phyloP scores from a whole-genome alignment of 371 early-diverging fungal species.

The Rhizomucor miehei region DNA sequence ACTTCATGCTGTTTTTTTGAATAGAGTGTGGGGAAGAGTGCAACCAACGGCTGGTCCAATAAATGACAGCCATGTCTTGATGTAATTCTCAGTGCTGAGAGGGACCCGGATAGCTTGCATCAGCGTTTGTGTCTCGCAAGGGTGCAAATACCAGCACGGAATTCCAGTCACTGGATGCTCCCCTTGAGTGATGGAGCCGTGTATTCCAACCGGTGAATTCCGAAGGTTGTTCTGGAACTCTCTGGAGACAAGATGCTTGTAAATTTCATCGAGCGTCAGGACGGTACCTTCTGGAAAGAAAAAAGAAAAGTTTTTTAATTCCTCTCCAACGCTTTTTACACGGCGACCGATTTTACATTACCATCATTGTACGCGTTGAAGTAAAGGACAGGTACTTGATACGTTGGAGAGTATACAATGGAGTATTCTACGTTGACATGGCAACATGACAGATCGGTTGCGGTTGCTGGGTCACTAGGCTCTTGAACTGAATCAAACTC shows the following conservation, averaged over 20 bases:
- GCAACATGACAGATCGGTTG: not conserved
- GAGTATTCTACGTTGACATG: conserved; percentile 57
- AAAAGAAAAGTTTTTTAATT: too few relatives aligned
- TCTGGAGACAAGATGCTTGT: conserved; percentile 40
- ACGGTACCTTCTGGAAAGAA: conserved; percentile 35
- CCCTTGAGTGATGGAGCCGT: conserved; percentile 30
- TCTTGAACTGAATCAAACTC: not conserved
- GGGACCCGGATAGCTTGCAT: conserved; percentile 41
- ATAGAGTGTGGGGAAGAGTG: conserved; percentile 6
- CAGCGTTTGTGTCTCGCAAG: conserved; percentile 65
- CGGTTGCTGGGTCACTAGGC: not conserved
- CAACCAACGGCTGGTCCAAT: conserved; percentile 27
- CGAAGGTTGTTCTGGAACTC: conserved; percentile 14
- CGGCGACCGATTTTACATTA: conserved; percentile 11
- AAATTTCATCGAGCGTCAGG: conserved; percentile 45
- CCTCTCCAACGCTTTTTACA: too few relatives aligned
- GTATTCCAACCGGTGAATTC: conserved; percentile 3
- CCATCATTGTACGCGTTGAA: conserved; percentile 52
- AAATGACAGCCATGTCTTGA: conserved; percentile 38
- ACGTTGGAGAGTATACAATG: conserved; percentile 64
- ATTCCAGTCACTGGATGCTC: conserved; percentile 65
- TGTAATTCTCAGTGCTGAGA: conserved; percentile 16
- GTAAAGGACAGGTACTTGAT: conserved; percentile 73
- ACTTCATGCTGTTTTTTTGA: not conserved
- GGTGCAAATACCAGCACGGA: conserved; percentile 69